Evolutionary conservation across 192 early-diverging fungal species (phyloP).

Genomic region (Coemansia sp.): DNA sequence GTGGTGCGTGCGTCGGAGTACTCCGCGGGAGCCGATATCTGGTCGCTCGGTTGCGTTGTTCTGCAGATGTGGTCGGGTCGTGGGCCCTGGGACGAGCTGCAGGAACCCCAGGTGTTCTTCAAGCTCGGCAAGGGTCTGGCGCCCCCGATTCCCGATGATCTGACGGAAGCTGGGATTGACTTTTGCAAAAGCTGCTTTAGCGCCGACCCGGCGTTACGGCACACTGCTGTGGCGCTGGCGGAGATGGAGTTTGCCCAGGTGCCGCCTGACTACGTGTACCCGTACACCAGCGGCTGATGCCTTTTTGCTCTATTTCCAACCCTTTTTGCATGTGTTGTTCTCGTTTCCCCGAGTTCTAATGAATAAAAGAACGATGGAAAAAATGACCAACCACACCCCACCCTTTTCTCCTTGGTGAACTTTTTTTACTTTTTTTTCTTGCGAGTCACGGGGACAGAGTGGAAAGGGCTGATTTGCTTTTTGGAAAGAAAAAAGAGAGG

Average conservation of each 20-base stretch:
- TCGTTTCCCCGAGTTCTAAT: no score
- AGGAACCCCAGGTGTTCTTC: constrained; percentile 63
- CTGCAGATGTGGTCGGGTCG: constrained; percentile 95
- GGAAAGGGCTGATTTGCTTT: constrained; percentile 1
- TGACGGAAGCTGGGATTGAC: constrained; percentile 66
- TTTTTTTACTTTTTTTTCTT: not conserved
- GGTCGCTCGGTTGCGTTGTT: constrained; percentile 83
- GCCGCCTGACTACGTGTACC: constrained; percentile 39
- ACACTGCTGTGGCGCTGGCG: constrained; percentile 75
- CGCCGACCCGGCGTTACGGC: constrained; percentile 74
- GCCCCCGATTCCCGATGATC: constrained; percentile 76
- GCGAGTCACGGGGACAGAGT: constrained; percentile 1
- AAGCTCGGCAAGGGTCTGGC: constrained; percentile 77
- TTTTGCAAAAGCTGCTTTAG: constrained; percentile 79
- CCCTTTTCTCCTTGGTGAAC: not conserved
- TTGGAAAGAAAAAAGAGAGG: not conserved
- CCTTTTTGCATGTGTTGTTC: no score
- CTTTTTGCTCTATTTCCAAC: no score
- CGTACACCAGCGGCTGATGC: no score
- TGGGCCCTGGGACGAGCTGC: constrained; percentile 65
- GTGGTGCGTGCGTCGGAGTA: constrained; percentile 80
- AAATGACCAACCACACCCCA: no score
- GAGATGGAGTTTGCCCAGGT: constrained; percentile 70
- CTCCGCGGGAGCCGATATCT: constrained; percentile 92
- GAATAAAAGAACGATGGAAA: no score